Evolutionary conservation across 2,329 filamentous ascomycete genomes (phyloP), one percentile per base, ranked within the genome.

Genomic region (Raffaelea arxii): DNA sequence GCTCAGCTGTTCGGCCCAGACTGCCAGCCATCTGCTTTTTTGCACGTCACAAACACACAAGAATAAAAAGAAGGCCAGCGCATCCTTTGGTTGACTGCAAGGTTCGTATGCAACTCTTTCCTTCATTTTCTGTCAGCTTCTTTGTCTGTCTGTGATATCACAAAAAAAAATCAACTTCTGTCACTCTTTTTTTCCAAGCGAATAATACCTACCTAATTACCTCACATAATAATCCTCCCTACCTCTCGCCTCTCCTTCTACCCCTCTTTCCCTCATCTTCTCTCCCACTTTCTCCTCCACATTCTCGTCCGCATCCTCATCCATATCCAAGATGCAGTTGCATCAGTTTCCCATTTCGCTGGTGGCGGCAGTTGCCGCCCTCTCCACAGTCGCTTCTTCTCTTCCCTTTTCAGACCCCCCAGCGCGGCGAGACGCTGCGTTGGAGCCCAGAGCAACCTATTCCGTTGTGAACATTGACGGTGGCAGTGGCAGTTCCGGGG

Each of bases 401-500:
- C 35, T 56, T 12, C 54, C 64, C 5, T 52, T 65, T 16, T 44
- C 57, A 32, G 51, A 53, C n/a, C 52, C 48, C 25, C 46, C 38
- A 27, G 42, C 25, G 4, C 39, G 48, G 9, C 41, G 49, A 23
- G 43, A 51, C 6, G 44, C 48, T 18, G 46, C 36, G 5, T 50
- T 64, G 6, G 57, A 49, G 16, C 53, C 63, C 18, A 58, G 62
- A 36, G 62, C 63, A 30, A 65, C 61, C 2, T 66, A 64, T 44
- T 65, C 64, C 10, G 61, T 66, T 2, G 62, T 66, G 23, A 60
- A 63, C 6, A 65, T 66, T 47, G 58, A 65, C 40, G 63, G 62
- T 32, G 56, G 59, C 38, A 37, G 42, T 12, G 18, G 47, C 52
- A 27, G 21, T n/a, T n/a, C n/a, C n/a, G n/a, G n/a, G n/a, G n/a